A percentile compares a stretch with the other conserved stretches of the same genome.
These are phyloP conservation scores for Artemisia annua DNA, from an alignment of 129 eudicot species.

Conservation along the genomic window DNA sequence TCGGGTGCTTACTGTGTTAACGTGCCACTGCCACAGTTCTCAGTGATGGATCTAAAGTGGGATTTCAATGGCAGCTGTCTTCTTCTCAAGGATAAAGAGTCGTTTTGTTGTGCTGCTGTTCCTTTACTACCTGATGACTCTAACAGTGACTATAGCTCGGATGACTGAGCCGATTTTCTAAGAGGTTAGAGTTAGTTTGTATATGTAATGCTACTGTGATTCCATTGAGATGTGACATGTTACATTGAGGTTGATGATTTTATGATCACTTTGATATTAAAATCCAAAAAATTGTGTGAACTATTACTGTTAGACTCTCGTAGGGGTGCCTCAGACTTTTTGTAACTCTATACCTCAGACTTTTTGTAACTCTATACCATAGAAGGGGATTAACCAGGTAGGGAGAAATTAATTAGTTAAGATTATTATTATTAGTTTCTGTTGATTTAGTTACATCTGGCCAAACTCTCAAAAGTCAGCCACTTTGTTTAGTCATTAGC, in stretches of 20 bases:
- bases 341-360: no score
- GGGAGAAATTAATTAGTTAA: no score
- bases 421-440: no score
- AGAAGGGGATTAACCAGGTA: not conserved
- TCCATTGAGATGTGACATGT: conserved; percentile 26
- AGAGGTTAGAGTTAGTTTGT: conserved; percentile 24
- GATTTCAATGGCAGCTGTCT: conserved; percentile 80
- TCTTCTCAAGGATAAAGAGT: conserved; percentile 84
- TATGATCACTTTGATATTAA: not conserved
- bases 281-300: no score
- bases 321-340: no score
- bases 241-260: conserved; percentile 16
- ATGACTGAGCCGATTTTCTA: conserved; percentile 47
- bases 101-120: conserved; percentile 84
- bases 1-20: conserved; percentile 91
- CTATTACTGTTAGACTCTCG: no score
- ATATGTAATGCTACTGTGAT: conserved; percentile 24
- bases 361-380: no score
- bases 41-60: conserved; percentile 83
- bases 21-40: conserved; percentile 78
- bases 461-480: no score
- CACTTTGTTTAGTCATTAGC: no score
- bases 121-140: conserved; percentile 75
- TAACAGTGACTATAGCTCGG: conserved; percentile 83
- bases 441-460: no score